Base-by-base conservation (phyloP, 768 basidiomycete genomes). In the Tephrocybe rancida region DNA sequence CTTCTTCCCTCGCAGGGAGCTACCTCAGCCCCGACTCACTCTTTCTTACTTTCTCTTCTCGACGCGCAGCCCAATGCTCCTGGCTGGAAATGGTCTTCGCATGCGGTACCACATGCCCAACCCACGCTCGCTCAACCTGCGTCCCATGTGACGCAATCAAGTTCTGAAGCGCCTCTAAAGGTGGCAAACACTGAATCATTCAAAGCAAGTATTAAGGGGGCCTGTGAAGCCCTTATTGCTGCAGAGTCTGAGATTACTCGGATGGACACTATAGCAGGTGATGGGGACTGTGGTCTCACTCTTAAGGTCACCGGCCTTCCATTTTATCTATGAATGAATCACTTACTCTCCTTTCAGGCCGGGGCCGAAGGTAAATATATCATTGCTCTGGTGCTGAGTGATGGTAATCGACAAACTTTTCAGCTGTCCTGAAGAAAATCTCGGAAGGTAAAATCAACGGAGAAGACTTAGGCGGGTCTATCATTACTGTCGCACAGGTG, bases 191-290 rank as follows among this genome's bases (percentile, higher is more conserved):
- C 77, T 3, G 58, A 66, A n/a, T 67, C 60, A 6, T 92, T 93
- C 67, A 70, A 77, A 38, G 64, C 64, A 2, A 79, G 80, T 16
- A 70, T 95, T 27, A 71, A 75, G 61, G 73, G 75, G 19, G 87
- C 87, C 1, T 87, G 86, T 56, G 65, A 81, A 18, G 84, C 83
- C 1, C 71, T 98, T 55, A 81, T 93, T 54, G 71, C 70, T 7
- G 89, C 88, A 7, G 95, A 98, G 67, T 84, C 89, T 1, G 93
- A 95, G 59, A 93, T 99, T 56, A 98, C 95, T 13, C 72, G 80
- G 18, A 89, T 92, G 85, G 96, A 99, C 67, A 87, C 82, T 52
- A 87, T 98, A 48, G 90, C 92, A 2, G 95, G 95, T 24, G 95
- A 98, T 64, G 95, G 95, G 4, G 81, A 83, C 58, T 81, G 79